These are phyloP conservation scores for Teunomyces aglyptinius DNA, from an alignment of 805 yeast genomes.

Conservation along the genomic window DNA sequence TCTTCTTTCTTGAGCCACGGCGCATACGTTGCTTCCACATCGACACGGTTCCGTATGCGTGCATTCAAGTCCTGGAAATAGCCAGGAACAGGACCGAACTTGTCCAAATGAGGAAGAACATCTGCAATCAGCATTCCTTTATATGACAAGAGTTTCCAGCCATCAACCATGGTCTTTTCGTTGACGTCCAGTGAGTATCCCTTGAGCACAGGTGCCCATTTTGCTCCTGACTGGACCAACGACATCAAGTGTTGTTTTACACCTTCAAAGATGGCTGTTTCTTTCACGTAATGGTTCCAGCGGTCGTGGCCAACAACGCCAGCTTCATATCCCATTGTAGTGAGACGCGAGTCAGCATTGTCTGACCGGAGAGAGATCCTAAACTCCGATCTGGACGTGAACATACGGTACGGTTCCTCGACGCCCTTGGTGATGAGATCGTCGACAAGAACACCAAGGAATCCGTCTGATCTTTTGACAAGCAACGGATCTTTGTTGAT, in stretches of 20 bases:
- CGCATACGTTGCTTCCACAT: constrained; percentile 78
- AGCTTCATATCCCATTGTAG: constrained; percentile 58
- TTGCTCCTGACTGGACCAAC: constrained; percentile 49
- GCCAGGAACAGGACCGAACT: constrained; percentile 23
- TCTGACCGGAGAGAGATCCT: constrained; percentile 88
- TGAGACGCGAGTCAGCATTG: constrained; percentile 86
- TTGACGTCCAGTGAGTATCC: constrained; percentile 51
- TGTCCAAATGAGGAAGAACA: constrained; percentile 27
- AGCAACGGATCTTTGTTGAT: constrained; percentile 44
- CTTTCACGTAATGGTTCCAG: constrained; percentile 46
- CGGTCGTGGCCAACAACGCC: constrained; percentile 70
- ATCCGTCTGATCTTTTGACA: constrained; percentile 78
- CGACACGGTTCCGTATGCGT: constrained; percentile 57
- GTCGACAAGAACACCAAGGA: constrained; percentile 88
- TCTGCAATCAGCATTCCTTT: constrained; percentile 37
- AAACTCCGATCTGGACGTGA: constrained; percentile 93
- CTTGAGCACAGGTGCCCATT: constrained; percentile 59
- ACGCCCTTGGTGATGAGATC: constrained; percentile 95
- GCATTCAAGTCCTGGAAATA: constrained; percentile 21
- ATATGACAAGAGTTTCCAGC: constrained; percentile 69
- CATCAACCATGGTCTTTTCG: constrained; percentile 40
- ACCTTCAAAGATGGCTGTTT: constrained; percentile 43
- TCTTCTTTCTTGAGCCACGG: constrained; percentile 76
- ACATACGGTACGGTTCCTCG: constrained; percentile 96
- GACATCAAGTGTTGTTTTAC: constrained; percentile 47